phyloP scores from a whole-genome alignment of 1,284 basidiomycete species.

The Sparassis latifolia region DNA sequence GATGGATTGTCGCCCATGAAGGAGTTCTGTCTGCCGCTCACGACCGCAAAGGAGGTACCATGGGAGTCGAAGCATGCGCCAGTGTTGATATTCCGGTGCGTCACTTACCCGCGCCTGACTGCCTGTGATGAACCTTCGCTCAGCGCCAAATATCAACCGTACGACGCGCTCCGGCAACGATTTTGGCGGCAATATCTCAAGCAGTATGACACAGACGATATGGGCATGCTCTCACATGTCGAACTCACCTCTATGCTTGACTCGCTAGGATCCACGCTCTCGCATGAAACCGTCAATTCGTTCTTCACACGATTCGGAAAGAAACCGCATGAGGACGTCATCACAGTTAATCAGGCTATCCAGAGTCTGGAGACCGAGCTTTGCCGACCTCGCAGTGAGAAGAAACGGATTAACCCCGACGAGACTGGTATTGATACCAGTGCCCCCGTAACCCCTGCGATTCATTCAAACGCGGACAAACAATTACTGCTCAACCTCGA shows the following conservation, averaged over 20 bases:
- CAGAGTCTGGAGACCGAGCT: conserved; percentile 79
- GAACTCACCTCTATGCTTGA: conserved; percentile 97
- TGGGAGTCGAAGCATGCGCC: conserved; percentile 67
- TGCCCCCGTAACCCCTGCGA: conserved; percentile 41
- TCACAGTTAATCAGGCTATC: conserved; percentile 78
- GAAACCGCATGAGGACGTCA: conserved; percentile 59
- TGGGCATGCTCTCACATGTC: conserved; percentile 69
- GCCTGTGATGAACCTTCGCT: background rate
- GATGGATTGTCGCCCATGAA: conserved; percentile 57
- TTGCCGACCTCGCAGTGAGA: conserved; percentile 63
- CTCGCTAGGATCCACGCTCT: conserved; percentile 91
- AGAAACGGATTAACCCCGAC: conserved; percentile 47
- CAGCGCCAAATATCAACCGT: conserved; percentile 92
- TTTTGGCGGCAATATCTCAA: conserved; percentile 91
- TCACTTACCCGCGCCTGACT: conserved; percentile 1
- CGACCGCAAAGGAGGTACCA: conserved; percentile 45
- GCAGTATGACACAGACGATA: conserved; percentile 91
- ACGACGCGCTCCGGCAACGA: conserved; percentile 81
- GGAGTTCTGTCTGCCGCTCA: conserved; percentile 55
- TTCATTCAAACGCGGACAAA: conserved; percentile 22
- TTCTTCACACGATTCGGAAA: conserved; percentile 78
- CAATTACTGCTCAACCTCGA: conserved; percentile 42
- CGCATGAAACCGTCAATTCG: conserved; percentile 67
- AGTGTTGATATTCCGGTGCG: conserved; percentile 55
- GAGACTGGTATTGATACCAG: conserved; percentile 29